Conservation (phyloP, 1,284 basidiomycete genomes). For the Porogramme epimiltina region DNA sequence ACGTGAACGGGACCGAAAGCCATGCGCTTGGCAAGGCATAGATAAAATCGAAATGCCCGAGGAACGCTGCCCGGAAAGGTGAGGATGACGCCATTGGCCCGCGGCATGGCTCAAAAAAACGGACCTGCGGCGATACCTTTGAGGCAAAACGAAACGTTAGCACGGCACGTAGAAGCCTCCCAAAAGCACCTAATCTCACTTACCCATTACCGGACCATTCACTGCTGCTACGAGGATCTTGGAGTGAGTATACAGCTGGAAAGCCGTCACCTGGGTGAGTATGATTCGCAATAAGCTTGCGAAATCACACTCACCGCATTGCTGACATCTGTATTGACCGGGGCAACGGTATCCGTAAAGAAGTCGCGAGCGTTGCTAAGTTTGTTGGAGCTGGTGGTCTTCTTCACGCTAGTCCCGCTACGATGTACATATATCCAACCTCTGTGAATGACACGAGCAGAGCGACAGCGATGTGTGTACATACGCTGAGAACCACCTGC, state of each 20-base stretch:
- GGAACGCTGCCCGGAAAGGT: slow-evolving; percentile 46
- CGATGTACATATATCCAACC: neutral
- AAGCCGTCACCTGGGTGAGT: too few relatives aligned
- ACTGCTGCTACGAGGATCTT: slow-evolving; percentile 67
- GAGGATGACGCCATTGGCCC: neutral
- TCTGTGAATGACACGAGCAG: too few relatives aligned
- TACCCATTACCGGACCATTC: slow-evolving; percentile 75
- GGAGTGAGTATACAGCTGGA: slow-evolving; percentile 65
- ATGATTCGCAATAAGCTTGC: too few relatives aligned
- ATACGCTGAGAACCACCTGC: slow-evolving; percentile 74
- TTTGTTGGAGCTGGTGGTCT: neutral
- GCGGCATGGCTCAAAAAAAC: slow-evolving; percentile 1
- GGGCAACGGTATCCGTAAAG: slow-evolving; percentile 44
- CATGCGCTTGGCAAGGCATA: slow-evolving; percentile 64
- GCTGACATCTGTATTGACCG: slow-evolving; percentile 59
- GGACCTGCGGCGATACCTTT: slow-evolving; percentile 69
- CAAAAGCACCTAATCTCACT: slow-evolving; percentile 1
- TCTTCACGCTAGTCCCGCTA: slow-evolving; percentile 25
- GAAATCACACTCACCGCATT: slow-evolving; percentile 50
- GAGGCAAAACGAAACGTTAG: neutral
- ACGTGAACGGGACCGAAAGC: slow-evolving; percentile 67
- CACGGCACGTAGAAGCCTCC: too few relatives aligned
- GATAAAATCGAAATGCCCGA: slow-evolving; percentile 76
- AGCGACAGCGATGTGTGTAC: slow-evolving; percentile 28
- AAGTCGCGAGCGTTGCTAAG: slow-evolving; percentile 44